Conservation (phyloP, 768 basidiomycete species). For the Calvatia gigantea region DNA sequence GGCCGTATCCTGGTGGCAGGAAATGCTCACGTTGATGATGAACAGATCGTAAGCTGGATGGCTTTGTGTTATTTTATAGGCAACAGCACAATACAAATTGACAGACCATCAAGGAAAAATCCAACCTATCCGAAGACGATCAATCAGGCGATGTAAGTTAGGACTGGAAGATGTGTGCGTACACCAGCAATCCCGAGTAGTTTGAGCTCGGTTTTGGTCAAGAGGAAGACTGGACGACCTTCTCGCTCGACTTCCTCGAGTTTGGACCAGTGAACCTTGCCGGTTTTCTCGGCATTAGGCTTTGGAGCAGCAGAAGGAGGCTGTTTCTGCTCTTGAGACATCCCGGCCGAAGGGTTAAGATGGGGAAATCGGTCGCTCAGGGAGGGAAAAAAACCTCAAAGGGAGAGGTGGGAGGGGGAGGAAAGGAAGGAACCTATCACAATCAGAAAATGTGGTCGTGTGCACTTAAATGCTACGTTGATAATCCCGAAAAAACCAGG, state of each 20-base stretch:
- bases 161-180: constrained; percentile 17
- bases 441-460: not conserved
- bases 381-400: not conserved
- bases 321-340: not conserved
- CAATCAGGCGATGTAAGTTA: not conserved
- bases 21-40: constrained; percentile 55
- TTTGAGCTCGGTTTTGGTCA: constrained; percentile 48
- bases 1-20: not conserved
- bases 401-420: not conserved
- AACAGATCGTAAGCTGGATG: constrained; percentile 63
- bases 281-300: not conserved
- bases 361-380: too few species aligned
- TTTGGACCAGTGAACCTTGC: constrained; percentile 6
- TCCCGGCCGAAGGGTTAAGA: not conserved
- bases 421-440: not conserved
- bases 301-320: not conserved
- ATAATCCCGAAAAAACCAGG: not conserved
- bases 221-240: constrained; percentile 23
- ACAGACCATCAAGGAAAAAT: constrained; percentile 65
- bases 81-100: not conserved
- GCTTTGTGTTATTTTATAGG: not conserved
- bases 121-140: constrained; percentile 41
- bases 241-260: constrained; percentile 25
- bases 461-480: constrained; percentile 5
- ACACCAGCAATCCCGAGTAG: constrained; percentile 61